Percentiles rank a stretch among this genome's conserved stretches.
These are phyloP conservation scores for Zygotorulaspora chibaensis DNA, from an alignment of 805 yeast species.

Conservation along the genomic window DNA sequence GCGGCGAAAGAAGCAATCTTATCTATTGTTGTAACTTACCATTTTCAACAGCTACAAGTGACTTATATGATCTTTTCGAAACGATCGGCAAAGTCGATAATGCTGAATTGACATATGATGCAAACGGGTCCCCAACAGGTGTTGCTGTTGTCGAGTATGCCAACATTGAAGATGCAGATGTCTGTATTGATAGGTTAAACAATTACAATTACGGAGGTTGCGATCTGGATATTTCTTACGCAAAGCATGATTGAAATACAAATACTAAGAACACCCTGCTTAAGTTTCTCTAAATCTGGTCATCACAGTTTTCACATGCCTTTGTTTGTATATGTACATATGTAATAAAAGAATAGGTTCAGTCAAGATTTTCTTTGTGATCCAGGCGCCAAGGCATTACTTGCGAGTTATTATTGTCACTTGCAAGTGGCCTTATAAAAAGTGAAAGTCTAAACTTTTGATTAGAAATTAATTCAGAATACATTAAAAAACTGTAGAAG, in stretches of 20 bases:
- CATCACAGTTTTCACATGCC: background rate
- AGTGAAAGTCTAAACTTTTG: too few species aligned
- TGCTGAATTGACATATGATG: conserved; percentile 69
- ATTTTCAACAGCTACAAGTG: conserved; percentile 80
- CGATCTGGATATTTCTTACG: conserved; percentile 64
- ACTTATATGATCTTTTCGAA: conserved; percentile 78
- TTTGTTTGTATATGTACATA: conserved; percentile 1
- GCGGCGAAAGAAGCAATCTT: conserved; percentile 55
- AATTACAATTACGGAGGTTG: conserved; percentile 84
- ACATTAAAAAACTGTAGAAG: too few species aligned
- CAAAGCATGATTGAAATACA: conserved; percentile 34
- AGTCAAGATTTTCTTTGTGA: background rate
- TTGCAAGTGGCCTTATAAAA: too few species aligned
- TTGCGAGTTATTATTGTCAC: too few species aligned
- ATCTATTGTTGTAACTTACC: conserved; percentile 80
- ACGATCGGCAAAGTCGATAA: conserved; percentile 69
- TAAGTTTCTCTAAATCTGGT: background rate
- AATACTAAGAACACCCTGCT: background rate
- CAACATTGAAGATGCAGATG: conserved; percentile 60
- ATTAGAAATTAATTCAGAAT: too few species aligned
- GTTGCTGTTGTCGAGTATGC: conserved; percentile 80
- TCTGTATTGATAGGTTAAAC: conserved; percentile 69
- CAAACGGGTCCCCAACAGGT: conserved; percentile 69
- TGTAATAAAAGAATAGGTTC: background rate
- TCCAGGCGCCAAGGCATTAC: background rate